phyloP scores from a whole-genome alignment of 148 eudicot genomes.

The Vaccinium macrocarpon region DNA sequence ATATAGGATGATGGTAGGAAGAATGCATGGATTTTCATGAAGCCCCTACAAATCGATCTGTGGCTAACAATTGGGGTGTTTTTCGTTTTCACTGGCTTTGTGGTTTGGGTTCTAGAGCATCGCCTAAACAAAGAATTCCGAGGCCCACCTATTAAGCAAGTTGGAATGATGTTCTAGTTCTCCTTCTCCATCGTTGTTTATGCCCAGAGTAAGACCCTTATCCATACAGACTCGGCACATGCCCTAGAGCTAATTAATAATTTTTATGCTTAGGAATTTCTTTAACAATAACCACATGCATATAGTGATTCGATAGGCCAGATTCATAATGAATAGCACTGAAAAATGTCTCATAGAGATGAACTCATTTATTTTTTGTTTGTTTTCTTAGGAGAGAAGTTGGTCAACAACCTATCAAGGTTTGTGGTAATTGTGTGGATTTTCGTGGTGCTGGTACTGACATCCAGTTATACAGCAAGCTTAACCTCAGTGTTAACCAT shows the following conservation, averaged over 20 bases:
- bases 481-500: constrained; percentile 24
- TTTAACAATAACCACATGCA: no score
- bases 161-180: constrained; percentile 64
- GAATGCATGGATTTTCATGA: constrained; percentile 67
- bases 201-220: constrained; percentile 55
- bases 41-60: constrained; percentile 5
- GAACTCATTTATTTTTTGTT: not conserved
- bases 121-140: constrained; percentile 54
- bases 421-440: not conserved
- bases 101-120: constrained; percentile 74
- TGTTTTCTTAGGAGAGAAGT: not conserved
- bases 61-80: constrained; percentile 58
- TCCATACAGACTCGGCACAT: not conserved
- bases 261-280: no score
- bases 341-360: not conserved
- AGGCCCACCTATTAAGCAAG: constrained; percentile 53
- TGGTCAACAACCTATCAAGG: not conserved
- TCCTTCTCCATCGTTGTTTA: constrained; percentile 70
- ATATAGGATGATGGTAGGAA: constrained; percentile 37
- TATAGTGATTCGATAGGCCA: no score
- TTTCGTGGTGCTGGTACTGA: constrained; percentile 1
- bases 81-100: constrained; percentile 59
- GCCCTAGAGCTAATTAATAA: not conserved
- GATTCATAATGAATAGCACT: not conserved
- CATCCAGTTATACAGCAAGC: constrained; percentile 16